phyloP scores from a whole-genome alignment of 768 basidiomycete genomes.

The Bullera alba region DNA sequence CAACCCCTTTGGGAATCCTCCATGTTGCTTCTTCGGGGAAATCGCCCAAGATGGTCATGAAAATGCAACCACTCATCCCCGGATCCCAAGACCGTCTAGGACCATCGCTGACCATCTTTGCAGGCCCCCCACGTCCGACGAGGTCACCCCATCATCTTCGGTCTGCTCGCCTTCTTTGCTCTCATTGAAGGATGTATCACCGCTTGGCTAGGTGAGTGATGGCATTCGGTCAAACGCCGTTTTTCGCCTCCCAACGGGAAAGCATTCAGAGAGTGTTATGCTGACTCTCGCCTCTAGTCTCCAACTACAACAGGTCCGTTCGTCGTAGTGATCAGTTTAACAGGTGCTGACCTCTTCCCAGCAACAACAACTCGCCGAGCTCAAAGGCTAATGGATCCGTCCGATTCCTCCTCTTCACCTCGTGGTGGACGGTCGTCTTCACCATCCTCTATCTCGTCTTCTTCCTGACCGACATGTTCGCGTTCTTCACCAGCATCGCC shows the following conservation, averaged over 20 bases:
- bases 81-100: too few relatives aligned
- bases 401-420: slow-evolving; percentile 43
- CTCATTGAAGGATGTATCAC: slow-evolving; percentile 43
- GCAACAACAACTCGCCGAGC: slow-evolving; percentile 36
- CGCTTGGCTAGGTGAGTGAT: slow-evolving; percentile 32
- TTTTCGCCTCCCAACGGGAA: background rate
- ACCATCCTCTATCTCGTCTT: slow-evolving; percentile 33
- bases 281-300: slow-evolving; percentile 1
- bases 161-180: slow-evolving; percentile 34
- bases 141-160: slow-evolving; percentile 44
- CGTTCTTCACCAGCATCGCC: slow-evolving; percentile 35
- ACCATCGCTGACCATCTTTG: background rate
- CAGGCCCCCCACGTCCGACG: slow-evolving; percentile 31
- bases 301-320: background rate
- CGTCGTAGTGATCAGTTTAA: background rate
- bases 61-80: too few relatives aligned
- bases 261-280: too few relatives aligned
- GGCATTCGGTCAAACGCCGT: background rate
- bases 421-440: slow-evolving; percentile 46
- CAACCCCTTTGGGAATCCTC: too few relatives aligned
- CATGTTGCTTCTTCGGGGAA: too few relatives aligned
- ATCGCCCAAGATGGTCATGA: too few relatives aligned
- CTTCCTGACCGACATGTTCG: slow-evolving; percentile 27
- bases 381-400: slow-evolving; percentile 33
- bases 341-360: slow-evolving; percentile 3